phyloP scores from a whole-genome alignment of 2,329 filamentous ascomycete species.

The Ophiocordyceps sinensis region DNA sequence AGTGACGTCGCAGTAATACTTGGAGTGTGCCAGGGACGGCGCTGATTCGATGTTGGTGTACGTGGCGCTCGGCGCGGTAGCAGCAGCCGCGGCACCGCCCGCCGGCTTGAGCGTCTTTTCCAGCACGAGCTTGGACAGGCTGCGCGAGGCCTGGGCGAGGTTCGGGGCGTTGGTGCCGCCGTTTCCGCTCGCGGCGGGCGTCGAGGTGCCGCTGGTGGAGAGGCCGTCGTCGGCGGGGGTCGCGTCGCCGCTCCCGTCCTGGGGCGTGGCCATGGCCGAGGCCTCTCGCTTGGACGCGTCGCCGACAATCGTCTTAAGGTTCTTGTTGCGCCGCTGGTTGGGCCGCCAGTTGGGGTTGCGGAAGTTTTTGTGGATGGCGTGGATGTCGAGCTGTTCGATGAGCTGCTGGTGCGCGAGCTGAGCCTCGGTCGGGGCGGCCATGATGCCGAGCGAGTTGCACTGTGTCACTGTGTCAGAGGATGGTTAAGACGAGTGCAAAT shows the following conservation, averaged over 20 bases:
- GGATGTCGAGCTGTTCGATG: conserved; percentile 84
- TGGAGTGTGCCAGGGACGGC: conserved; percentile 70
- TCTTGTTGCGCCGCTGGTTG: conserved; percentile 94
- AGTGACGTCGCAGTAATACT: conserved; percentile 91
- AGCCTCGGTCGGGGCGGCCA: conserved; percentile 53
- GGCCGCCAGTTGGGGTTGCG: conserved; percentile 85
- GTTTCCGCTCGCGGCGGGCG: conserved; percentile 30
- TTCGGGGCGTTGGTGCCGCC: conserved; percentile 42
- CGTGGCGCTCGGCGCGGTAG: conserved; percentile 54
- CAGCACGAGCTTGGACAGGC: conserved; percentile 72
- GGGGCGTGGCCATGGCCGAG: conserved; percentile 67
- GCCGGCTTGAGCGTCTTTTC: conserved; percentile 54
- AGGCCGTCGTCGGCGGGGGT: conserved; percentile 46
- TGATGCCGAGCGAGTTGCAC: conserved; percentile 31
- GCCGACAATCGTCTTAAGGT: conserved; percentile 88
- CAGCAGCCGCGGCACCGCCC: conserved; percentile 15
- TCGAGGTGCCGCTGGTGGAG: conserved; percentile 43
- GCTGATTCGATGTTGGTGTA: conserved; percentile 97
- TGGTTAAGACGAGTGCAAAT: too few species aligned
- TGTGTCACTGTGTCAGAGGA: too few species aligned
- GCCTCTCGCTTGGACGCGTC: conserved; percentile 81
- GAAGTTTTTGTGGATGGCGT: conserved; percentile 74
- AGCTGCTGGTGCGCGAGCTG: conserved; percentile 73
- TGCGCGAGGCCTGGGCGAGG: conserved; percentile 78
- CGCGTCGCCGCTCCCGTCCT: conserved; percentile 60